Base-by-base conservation (phyloP, 108 stramenopile species). In the Nitzschia sp. region DNA sequence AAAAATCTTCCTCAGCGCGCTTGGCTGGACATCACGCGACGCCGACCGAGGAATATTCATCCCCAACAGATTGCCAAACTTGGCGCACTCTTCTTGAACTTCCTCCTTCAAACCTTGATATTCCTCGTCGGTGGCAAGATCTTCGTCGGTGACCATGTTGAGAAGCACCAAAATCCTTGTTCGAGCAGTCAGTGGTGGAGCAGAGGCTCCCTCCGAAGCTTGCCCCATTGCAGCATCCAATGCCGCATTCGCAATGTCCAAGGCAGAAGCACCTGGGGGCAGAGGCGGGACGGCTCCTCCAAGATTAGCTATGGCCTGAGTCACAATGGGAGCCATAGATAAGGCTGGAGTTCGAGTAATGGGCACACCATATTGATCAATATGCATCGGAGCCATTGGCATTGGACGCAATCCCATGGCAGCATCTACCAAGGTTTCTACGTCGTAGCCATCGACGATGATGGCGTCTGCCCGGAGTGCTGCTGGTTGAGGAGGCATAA, bases 71-170 rank as follows among this genome's bases (percentile, higher is more conserved):
- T 70, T 77, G 30, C 96, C 96, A 71, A 90, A 91, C 52, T 92
- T 88, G 29, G 72, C 66, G 54, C 86, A 88, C 70, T 96, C 94
- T 36, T 90, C 85, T 11, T 75, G 44, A 3, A 97, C 94, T 69
- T 97, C 97, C 19, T 85, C 84, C 47, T 58, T 53, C 22, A 98
- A 76, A 25, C 91, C 93, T 33, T 83, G 73, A 56, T 88, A 91
- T 46, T 95, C 93, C 21, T 87, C 88, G 19, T 87, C 87, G n/a
- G 91, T 84, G 11, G 68, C 69, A 53, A 99, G 76, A 74, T 99
- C 98, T 60, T 96, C 96, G 45, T 96, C 82, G 23, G 82, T 82
- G 0, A 99, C 96, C 99, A 99, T 99, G 79, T 99, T 99, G 46
- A 81, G 80, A 59, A 99, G 78, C 9, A 96, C 94, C 38, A 99